Conservation (phyloP, 352 stramenopile genomes). For the Pythium coloratum region DNA sequence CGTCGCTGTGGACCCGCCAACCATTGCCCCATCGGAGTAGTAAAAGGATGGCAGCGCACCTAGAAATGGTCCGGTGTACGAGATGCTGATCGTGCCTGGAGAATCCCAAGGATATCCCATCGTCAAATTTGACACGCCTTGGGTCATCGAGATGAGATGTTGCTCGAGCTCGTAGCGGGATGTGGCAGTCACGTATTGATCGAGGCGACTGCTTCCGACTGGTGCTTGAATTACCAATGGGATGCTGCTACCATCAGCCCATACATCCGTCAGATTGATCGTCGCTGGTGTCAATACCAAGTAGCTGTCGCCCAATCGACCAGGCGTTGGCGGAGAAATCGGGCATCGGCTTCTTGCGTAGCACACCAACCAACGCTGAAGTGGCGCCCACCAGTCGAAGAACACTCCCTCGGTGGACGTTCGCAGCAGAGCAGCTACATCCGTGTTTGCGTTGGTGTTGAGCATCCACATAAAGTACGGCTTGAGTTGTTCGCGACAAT, state of each 20-base stretch:
- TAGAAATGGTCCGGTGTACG: slow-evolving; percentile 9
- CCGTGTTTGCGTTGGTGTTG: background rate
- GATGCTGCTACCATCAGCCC: background rate
- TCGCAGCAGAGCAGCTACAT: background rate
- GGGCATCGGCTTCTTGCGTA: background rate
- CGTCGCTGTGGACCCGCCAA: background rate
- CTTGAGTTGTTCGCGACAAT: background rate
- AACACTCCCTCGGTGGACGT: background rate
- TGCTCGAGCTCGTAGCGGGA: background rate
- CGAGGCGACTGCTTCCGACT: background rate
- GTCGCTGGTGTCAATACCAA: background rate
- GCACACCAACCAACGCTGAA: slow-evolving; percentile 8
- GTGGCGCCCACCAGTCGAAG: slow-evolving; percentile 5
- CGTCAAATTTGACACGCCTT: slow-evolving; percentile 10
- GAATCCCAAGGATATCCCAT: background rate
- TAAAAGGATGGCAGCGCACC: background rate
- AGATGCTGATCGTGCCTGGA: background rate
- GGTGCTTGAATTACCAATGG: background rate
- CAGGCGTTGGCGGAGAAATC: background rate
- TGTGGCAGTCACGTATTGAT: background rate
- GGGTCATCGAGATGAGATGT: slow-evolving; percentile 14
- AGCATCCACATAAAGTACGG: too few species aligned
- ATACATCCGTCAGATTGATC: background rate
- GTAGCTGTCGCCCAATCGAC: background rate
- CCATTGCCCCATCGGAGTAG: background rate